Base-by-base conservation (phyloP, 2,329 filamentous ascomycete genomes). In the Thielaviopsis euricoi region DNA sequence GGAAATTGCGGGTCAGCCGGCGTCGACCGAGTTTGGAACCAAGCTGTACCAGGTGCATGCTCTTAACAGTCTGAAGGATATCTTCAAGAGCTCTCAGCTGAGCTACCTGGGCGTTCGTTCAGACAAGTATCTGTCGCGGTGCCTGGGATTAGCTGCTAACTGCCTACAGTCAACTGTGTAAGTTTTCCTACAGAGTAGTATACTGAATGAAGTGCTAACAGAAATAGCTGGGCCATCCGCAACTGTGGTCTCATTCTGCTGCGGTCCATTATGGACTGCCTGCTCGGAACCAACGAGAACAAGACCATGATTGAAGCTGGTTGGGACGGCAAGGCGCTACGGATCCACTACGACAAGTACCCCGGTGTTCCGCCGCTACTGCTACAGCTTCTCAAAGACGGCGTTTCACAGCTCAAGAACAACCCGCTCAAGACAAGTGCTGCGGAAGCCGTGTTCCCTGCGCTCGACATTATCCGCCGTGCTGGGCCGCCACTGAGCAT, bases 191-290 rank as follows among this genome's bases (percentile, higher is more conserved):
- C 29, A 60, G 25, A 63, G 33, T 46, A 25, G 13, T 59, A 25
- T 9, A 37, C 3, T 17, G 26, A 17, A 3, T 17, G 7, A 6
- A 7, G 43, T 40, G 19, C 49, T 52, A 46, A 46, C 62, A 65
- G 25, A 19, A 17, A 12, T 61, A 87, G 83, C 22, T 98, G 93
- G 93, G 88, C 90, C 0, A 89, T 98, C 58, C 84, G 90, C 0
- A 98, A 98, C 68, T 96, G 89, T 63, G 89, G 89, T 1, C 72
- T 97, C 37, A 86, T 97, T 71, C 80, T 98, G 6, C 83, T 97
- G 62, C 82, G 91, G 57, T 88, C 89, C 61, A 75, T 96, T 5
- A 86, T 95, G 56, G 87, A 93, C 66, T 79, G 80, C 62, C 73
- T 94, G 0, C 81, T 93, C 26, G 87, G 87, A 17, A 87, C 83